These are phyloP conservation scores for Elymus sibiricus DNA, from an alignment of 176 grass and related monocot genomes.

Conservation along the genomic window DNA sequence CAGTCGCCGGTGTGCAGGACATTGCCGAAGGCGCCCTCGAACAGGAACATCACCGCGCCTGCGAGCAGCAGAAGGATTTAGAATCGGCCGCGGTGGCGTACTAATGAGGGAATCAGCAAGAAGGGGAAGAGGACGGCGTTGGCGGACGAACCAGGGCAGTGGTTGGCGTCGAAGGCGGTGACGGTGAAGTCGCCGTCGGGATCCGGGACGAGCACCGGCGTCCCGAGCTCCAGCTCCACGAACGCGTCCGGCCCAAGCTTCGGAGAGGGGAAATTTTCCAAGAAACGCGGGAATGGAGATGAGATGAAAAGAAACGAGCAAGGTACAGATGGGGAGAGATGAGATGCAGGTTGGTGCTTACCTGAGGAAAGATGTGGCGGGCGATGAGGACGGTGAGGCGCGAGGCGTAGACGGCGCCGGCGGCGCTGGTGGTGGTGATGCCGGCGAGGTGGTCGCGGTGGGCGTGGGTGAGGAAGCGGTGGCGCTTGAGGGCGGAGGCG, in stretches of 20 bases:
- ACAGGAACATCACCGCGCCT: conserved; percentile 80
- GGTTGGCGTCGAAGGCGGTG: conserved; percentile 63
- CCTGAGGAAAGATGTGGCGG: conserved; percentile 46
- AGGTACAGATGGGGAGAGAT: neutral
- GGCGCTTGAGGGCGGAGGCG: conserved; percentile 48
- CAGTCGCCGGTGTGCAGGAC: conserved; percentile 71
- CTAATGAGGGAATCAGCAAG: neutral
- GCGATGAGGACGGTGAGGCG: conserved; percentile 53
- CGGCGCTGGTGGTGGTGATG: conserved; percentile 23
- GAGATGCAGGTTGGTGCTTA: neutral
- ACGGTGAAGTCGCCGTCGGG: conserved; percentile 64
- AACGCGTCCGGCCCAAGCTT: conserved; percentile 52
- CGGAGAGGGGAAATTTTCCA: neutral
- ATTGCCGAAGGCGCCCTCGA: conserved; percentile 63
- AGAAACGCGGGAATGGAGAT: neutral
- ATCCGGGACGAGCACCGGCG: conserved; percentile 37
- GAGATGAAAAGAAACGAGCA: neutral
- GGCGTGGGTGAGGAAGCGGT: conserved; percentile 83
- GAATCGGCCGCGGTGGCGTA: neutral
- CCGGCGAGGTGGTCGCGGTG: conserved; percentile 76
- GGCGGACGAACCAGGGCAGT: conserved; percentile 50
- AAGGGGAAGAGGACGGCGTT: neutral
- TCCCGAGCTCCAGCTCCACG: conserved; percentile 48
- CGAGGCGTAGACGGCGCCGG: conserved; percentile 53
- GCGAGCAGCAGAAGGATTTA: neutral